Percentiles rank a stretch among this genome's conserved stretches.
These are phyloP conservation scores for Gentiana straminea DNA, from an alignment of 257 asterid genomes.

Conservation along the genomic window DNA sequence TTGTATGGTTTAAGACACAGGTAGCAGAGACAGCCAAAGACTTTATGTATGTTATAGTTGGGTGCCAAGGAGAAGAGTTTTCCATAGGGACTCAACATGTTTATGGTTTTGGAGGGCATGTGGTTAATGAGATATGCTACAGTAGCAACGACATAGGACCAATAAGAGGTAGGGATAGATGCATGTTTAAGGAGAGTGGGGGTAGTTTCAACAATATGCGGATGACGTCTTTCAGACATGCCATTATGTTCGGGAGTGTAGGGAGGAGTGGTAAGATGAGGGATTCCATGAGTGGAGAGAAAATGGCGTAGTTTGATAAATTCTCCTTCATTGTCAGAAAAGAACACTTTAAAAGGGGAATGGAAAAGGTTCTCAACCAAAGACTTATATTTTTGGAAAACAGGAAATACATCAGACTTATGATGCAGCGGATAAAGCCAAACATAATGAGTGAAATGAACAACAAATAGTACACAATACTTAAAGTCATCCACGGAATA, in stretches of 20 bases:
- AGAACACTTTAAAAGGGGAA: not conserved
- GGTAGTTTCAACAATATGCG: too few species aligned
- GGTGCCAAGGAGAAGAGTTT: too few species aligned
- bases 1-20: too few species aligned
- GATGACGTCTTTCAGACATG: too few species aligned
- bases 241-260: slow-evolving; percentile 6
- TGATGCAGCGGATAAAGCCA: slow-evolving; percentile 1
- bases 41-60: too few species aligned
- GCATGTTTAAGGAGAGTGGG: too few species aligned
- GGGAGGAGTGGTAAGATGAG: not conserved
- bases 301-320: not conserved
- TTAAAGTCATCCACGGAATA: not conserved
- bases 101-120: too few species aligned
- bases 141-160: too few species aligned
- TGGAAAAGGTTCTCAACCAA: slow-evolving; percentile 2
- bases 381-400: not conserved
- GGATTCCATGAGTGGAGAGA: not conserved
- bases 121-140: too few species aligned
- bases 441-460: slow-evolving; percentile 2
- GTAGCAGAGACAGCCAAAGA: too few species aligned
- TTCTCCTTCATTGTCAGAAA: slow-evolving; percentile 2
- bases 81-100: too few species aligned
- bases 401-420: not conserved
- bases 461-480: slow-evolving; percentile 5
- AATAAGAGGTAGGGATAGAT: too few species aligned